These are phyloP conservation scores for Fraxinus angustifolia DNA, from an alignment of 305 asterid species.

Conservation along the genomic window DNA sequence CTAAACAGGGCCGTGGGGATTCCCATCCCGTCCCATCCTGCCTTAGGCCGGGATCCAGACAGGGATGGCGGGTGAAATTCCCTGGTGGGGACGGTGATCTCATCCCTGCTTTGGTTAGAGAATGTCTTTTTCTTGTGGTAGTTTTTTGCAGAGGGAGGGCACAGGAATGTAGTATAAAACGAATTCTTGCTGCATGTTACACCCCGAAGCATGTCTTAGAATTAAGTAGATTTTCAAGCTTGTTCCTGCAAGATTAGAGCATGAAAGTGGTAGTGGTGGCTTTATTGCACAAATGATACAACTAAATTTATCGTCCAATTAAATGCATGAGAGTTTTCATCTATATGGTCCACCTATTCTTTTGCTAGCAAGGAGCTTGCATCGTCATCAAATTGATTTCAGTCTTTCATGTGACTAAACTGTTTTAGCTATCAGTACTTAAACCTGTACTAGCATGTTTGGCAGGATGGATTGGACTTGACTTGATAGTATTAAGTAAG, in stretches of 20 bases:
- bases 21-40: neutral
- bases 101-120: neutral
- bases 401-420: neutral
- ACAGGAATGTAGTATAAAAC: neutral
- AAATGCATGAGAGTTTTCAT: neutral
- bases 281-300: neutral
- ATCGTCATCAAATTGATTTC: neutral
- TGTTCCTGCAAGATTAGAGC: neutral
- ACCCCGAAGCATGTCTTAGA: neutral
- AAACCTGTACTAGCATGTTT: neutral
- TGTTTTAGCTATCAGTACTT: neutral
- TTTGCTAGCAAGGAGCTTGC: neutral
- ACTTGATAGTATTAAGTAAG: neutral
- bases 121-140: neutral
- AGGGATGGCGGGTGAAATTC: neutral
- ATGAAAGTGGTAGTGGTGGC: neutral
- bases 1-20: neutral
- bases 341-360: neutral
- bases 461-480: neutral
- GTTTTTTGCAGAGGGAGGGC: neutral
- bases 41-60: neutral
- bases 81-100: neutral
- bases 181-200: neutral
- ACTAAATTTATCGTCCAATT: neutral
- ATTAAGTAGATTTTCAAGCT: neutral